Base-by-base conservation (phyloP, 768 basidiomycete species). In the Boletus sensibilis region DNA sequence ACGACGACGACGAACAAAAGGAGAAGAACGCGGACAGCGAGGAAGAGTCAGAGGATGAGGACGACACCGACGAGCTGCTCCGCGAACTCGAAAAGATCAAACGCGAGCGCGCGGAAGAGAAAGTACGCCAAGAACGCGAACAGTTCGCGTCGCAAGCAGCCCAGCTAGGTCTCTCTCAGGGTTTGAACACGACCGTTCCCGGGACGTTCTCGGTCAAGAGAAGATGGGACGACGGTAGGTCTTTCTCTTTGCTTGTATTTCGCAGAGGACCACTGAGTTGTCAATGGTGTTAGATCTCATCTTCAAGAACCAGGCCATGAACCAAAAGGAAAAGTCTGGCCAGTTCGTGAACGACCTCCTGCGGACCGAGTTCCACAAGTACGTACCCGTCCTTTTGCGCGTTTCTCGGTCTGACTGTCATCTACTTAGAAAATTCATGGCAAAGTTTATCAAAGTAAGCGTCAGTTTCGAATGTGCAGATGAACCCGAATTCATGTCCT, bases 1-100 rank as follows among this genome's bases (percentile, higher is more conserved):
- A 87, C 14, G 87, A 88, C 21, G 89, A 88, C 4, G 86, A 87
- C 23, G 75, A 72, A 39, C 27, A 31, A n/a, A 75, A 76, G 51
- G 66, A 66, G 14, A 69, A 68, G 20, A 68, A 64, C 9, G 75
- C 71, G 13, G 79, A 76, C 13, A 83, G 81, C 48, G 84, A 85
- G 35, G 82, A 82, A 9, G 79, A 81, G 8, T 70, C 75, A 0
- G 84, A 86, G 18, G 94, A 96, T 60, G 66, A 67, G 23, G 66
- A 68, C 27, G 67, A 96, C 52, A 93, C 94, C 0, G 94, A 94
- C 0, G 96, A 97, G 65, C 79, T 99, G 23, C 78, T 99, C 58
- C 86, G 94, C 25, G 97, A 99, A 71, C 80, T 99, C n/a, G 96
- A 97, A 74, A 98, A 96, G 77, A 98, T 98, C 63, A 98, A 97